These are phyloP conservation scores for Scedosporium aurantiacum DNA, from an alignment of 2,329 filamentous ascomycete species.

Conservation along the genomic window DNA sequence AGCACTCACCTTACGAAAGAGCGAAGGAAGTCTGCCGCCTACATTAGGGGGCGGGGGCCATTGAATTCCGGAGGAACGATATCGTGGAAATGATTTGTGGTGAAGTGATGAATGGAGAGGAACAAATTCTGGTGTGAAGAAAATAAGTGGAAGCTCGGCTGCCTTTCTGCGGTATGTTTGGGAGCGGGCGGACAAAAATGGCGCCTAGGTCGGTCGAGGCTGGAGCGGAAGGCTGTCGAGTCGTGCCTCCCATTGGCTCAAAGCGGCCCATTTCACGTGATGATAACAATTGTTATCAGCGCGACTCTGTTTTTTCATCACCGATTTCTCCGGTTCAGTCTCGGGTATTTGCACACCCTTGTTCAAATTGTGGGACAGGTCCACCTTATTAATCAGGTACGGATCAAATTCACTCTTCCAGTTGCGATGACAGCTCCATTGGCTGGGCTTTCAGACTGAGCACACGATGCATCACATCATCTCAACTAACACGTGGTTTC, in stretches of 20 bases:
- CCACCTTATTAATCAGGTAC: background rate
- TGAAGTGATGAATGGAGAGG: background rate
- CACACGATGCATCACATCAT: background rate
- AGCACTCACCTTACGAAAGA: constrained; percentile 1
- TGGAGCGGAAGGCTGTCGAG: constrained; percentile 1
- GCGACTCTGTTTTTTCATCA: background rate
- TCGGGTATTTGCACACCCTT: background rate
- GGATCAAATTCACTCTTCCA: no score
- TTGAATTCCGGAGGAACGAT: background rate
- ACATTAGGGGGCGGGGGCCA: constrained; percentile 3
- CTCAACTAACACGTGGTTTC: background rate
- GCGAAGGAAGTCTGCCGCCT: background rate
- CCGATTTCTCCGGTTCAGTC: background rate
- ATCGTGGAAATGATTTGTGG: background rate
- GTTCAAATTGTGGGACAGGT: background rate
- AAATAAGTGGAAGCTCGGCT: constrained; percentile 5
- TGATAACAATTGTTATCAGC: constrained; percentile 3
- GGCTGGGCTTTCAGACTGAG: no score
- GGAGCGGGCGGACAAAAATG: constrained; percentile 5
- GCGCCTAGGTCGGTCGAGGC: constrained; percentile 5
- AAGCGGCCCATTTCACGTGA: background rate
- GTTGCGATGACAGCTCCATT: background rate
- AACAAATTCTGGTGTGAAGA: constrained; percentile 4
- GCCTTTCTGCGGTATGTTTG: background rate
- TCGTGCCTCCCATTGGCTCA: background rate